phyloP scores from a whole-genome alignment of 306 rosid species.

The Cicer yamashitae region DNA sequence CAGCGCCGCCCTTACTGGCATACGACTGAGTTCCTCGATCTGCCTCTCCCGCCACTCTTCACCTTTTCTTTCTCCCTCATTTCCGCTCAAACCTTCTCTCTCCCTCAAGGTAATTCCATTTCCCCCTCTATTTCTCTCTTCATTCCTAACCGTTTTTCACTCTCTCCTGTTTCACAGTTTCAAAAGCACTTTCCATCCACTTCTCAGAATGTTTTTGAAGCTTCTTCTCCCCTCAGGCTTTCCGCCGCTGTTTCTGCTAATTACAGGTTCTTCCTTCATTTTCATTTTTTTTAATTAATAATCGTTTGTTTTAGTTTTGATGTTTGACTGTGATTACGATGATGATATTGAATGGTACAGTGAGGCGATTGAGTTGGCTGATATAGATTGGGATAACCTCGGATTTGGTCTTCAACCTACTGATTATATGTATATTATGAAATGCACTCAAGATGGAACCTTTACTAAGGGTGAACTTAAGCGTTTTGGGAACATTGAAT shows the following conservation, averaged over 20 bases:
- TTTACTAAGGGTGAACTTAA: conserved; percentile 81
- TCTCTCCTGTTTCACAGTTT: conserved; percentile 45
- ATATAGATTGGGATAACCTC: conserved; percentile 88
- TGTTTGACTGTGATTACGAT: conserved; percentile 6
- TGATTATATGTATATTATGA: conserved; percentile 88
- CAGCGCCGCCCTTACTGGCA: conserved; percentile 60
- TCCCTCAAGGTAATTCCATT: conserved; percentile 56
- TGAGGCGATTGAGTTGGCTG: conserved; percentile 60
- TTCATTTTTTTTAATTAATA: not conserved
- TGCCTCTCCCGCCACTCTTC: conserved; percentile 43
- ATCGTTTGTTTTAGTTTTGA: not conserved
- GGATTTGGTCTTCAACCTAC: conserved; percentile 81
- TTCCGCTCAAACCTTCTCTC: conserved; percentile 44
- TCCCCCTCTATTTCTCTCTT: not conserved
- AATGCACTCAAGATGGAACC: conserved; percentile 66
- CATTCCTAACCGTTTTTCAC: not conserved
- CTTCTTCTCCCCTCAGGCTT: conserved; percentile 49
- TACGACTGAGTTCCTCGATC: conserved; percentile 53
- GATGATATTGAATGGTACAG: conserved; percentile 36
- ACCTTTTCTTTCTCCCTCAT: conserved; percentile 20
- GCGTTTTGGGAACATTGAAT: conserved; percentile 89
- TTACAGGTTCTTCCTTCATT: conserved; percentile 48
- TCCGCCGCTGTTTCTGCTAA: conserved; percentile 55
- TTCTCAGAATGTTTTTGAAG: conserved; percentile 39
- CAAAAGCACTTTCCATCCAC: conserved; percentile 59